A percentile compares a stretch with the other conserved stretches of the same genome.
phyloP scores from a whole-genome alignment of 495 filamentous ascomycete species.

The Monascus purpureus region DNA sequence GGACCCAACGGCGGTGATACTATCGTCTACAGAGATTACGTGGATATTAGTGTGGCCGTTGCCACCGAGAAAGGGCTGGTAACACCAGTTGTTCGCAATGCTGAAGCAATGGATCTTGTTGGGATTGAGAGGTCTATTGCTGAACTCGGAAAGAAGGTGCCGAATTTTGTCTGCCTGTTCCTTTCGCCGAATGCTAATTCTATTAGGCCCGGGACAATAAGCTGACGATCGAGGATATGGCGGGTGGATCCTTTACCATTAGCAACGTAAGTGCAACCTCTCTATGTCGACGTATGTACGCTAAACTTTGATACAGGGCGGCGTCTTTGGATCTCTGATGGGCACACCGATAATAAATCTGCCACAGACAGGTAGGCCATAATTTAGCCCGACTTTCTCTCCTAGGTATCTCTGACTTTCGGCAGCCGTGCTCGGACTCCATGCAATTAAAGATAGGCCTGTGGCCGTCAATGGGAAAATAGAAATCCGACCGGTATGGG shows the following conservation, averaged over 20 bases:
- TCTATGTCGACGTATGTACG: not conserved
- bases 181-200: not conserved
- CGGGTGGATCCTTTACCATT: constrained; percentile 96
- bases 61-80: constrained; percentile 96
- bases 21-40: constrained; percentile 95
- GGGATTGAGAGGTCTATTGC: constrained; percentile 87
- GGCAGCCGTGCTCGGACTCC: constrained; percentile 80
- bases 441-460: constrained; percentile 92
- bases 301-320: constrained; percentile 34
- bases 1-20: constrained; percentile 91
- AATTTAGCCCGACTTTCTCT: not conserved
- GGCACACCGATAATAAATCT: constrained; percentile 99
- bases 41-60: constrained; percentile 94
- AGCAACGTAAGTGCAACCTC: constrained; percentile 55
- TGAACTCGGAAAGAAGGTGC: constrained; percentile 85
- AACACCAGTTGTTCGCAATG: constrained; percentile 90
- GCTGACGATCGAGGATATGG: constrained; percentile 98
- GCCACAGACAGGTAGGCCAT: constrained; percentile 59
- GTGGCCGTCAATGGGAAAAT: constrained; percentile 84
- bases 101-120: constrained; percentile 73
- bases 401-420: constrained; percentile 8
- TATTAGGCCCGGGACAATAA: constrained; percentile 83
- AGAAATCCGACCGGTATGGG: constrained; percentile 68
- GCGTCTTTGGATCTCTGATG: constrained; percentile 74
- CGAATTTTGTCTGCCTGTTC: not conserved